These are phyloP conservation scores for Botryobasidium botryosum DNA, from an alignment of 768 basidiomycete species.

Conservation along the genomic window DNA sequence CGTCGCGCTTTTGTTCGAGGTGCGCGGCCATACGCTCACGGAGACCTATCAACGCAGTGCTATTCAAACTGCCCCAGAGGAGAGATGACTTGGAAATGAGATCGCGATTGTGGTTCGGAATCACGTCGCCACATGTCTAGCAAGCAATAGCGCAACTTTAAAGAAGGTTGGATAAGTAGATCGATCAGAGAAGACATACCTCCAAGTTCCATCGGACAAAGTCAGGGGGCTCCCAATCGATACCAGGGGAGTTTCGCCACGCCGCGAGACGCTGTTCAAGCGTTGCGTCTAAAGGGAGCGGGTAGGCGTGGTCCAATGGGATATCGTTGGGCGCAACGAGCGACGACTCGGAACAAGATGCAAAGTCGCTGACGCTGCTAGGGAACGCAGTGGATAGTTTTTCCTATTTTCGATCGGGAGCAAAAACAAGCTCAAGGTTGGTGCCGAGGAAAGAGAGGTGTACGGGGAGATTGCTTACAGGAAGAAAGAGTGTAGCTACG, in stretches of 20 bases:
- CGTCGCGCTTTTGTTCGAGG: slow-evolving; percentile 6
- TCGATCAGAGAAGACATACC: slow-evolving; percentile 12
- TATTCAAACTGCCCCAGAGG: slow-evolving; percentile 9
- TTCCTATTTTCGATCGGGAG: too few species aligned
- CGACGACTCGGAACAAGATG: too few species aligned
- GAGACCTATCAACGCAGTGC: slow-evolving; percentile 6
- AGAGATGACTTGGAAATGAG: slow-evolving; percentile 9
- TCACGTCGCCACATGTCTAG: slow-evolving; percentile 14
- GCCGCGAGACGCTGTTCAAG: slow-evolving; percentile 20
- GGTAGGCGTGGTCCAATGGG: slow-evolving; percentile 9
- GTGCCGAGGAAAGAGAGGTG: too few species aligned
- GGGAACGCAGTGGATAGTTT: too few species aligned
- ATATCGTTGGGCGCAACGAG: slow-evolving; percentile 1
- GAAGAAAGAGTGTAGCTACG: too few species aligned
- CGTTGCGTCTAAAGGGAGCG: slow-evolving; percentile 20
- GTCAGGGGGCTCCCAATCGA: slow-evolving; percentile 18
- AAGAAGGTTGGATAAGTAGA: not conserved
- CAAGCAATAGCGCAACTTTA: not conserved
- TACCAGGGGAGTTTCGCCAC: slow-evolving; percentile 21
- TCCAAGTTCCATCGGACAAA: slow-evolving; percentile 22
- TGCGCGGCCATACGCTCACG: slow-evolving; percentile 11
- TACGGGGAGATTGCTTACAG: too few species aligned
- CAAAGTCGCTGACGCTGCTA: too few species aligned
- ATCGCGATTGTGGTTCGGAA: slow-evolving; percentile 18
- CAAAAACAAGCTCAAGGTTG: too few species aligned